Base-by-base conservation (phyloP, 2,329 filamentous ascomycete species). In the Fusarium denticulatum region DNA sequence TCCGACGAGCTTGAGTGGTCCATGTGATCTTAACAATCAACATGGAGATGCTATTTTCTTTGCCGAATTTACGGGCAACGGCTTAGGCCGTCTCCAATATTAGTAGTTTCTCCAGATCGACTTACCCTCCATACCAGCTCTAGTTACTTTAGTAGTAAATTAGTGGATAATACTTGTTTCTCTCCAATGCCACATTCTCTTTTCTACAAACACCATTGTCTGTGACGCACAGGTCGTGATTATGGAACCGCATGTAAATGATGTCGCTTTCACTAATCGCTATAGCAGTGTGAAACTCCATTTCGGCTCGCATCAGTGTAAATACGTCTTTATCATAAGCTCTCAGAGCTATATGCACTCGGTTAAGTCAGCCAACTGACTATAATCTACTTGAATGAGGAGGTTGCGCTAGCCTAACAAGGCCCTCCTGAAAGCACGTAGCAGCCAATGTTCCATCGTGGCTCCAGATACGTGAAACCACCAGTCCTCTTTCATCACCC, bases 361-460 rank as follows among this genome's bases (percentile, higher is more conserved):
- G 20, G 22, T 28, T 28, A 28, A 7, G 5, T 28, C 1, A 6
- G 37, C 20, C 0, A 1, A 22, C 0, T 14, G 8, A 22, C 37
- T 39, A 39, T 22, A 39, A 39, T 22, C 37, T 47, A 34, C 22
- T 50, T 24, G 22, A 18, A 50, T 22, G 28, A 13, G 6, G n/a
- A 12, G 22, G 10, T 18, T 34, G 46, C 6, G 46, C 22, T 11
- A 50, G 30, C 14, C 47, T 34, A 20, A 50, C 10, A 50, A 50
- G 15, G 4, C 47, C 47, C 7, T 50, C 30, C 14, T 50, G 47
- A 4, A 36, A 13, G 7, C 47, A 50, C 11, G 47, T 36, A 20
- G 47, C 47, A 50, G 34, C 16, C 5, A 50, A 36, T 6, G 15
- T 50, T 9, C n/a, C 47, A n/a, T 50, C 47, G 12, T 36, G 22